phyloP scores from a whole-genome alignment of 805 yeast species.

The Zygosaccharomyces siamensis region DNA sequence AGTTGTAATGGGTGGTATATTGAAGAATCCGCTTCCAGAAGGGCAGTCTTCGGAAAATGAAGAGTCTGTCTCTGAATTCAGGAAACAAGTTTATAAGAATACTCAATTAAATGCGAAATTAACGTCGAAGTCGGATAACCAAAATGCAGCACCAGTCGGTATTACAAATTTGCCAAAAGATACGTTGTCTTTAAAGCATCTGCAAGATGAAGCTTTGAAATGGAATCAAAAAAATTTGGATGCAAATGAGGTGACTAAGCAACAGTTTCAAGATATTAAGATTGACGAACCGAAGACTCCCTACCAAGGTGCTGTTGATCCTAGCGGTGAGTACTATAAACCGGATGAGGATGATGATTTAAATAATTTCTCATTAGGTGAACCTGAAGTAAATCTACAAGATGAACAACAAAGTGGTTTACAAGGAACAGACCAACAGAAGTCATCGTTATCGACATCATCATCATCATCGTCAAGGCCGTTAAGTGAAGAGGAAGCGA shows the following conservation, averaged over 20 bases:
- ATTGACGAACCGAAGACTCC: conserved; percentile 97
- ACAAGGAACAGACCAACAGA: neutral
- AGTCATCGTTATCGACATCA: neutral
- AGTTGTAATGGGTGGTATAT: conserved; percentile 42
- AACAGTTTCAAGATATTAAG: conserved; percentile 45
- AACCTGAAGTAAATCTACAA: conserved; percentile 40
- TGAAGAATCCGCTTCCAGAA: conserved; percentile 45
- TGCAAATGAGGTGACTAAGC: conserved; percentile 60
- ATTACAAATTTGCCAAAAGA: conserved; percentile 30
- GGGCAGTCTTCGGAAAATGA: conserved; percentile 23
- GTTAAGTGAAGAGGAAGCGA: conserved; percentile 40
- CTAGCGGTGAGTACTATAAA: conserved; percentile 71
- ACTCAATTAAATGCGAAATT: conserved; percentile 69
- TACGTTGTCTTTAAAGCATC: conserved; percentile 28
- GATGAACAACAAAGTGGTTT: conserved; percentile 1
- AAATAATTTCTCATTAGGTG: conserved; percentile 54
- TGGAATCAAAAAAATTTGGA: conserved; percentile 84
- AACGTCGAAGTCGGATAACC: conserved; percentile 27
- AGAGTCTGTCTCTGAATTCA: conserved; percentile 38
- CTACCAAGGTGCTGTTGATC: conserved; percentile 83
- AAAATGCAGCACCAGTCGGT: conserved; percentile 7
- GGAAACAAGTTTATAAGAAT: conserved; percentile 74
- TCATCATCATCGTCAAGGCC: neutral
- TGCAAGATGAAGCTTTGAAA: conserved; percentile 46
- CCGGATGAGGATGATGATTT: conserved; percentile 60